Conservation (phyloP, 2,329 filamentous ascomycete species). For the Fusarium kyushuense region DNA sequence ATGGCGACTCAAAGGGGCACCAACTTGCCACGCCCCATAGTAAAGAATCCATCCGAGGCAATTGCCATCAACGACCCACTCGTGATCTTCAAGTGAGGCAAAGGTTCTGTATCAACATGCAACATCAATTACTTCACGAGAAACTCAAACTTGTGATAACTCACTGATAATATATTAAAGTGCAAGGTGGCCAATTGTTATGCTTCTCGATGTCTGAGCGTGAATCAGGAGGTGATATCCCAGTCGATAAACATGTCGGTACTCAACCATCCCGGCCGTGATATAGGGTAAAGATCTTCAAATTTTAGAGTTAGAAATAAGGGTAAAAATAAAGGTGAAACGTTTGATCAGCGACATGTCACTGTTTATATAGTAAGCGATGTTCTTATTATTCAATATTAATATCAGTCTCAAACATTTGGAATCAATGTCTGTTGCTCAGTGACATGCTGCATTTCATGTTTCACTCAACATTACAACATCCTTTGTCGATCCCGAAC, state of each 20-base stretch:
- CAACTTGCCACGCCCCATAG: background rate
- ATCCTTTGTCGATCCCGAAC: too few relatives aligned
- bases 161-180: background rate
- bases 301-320: background rate
- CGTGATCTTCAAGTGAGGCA: constrained; percentile 11
- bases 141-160: background rate
- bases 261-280: background rate
- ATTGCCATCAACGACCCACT: background rate
- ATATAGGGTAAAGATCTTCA: constrained; percentile 12
- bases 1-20: background rate
- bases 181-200: background rate
- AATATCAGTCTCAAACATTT: background rate
- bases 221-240: constrained; percentile 6
- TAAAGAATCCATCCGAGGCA: background rate
- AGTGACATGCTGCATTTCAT: background rate
- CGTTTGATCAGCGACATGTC: background rate
- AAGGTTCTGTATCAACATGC: background rate
- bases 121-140: constrained; percentile 4
- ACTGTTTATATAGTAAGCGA: background rate
- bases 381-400: background rate
- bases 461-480: background rate
- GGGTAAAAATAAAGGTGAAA: constrained; percentile 26
- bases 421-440: background rate
- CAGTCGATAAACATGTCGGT: constrained; percentile 1
- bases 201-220: background rate